Base-by-base conservation (phyloP, 176 grass and related monocot species). In the Pontederia crassipes region DNA sequence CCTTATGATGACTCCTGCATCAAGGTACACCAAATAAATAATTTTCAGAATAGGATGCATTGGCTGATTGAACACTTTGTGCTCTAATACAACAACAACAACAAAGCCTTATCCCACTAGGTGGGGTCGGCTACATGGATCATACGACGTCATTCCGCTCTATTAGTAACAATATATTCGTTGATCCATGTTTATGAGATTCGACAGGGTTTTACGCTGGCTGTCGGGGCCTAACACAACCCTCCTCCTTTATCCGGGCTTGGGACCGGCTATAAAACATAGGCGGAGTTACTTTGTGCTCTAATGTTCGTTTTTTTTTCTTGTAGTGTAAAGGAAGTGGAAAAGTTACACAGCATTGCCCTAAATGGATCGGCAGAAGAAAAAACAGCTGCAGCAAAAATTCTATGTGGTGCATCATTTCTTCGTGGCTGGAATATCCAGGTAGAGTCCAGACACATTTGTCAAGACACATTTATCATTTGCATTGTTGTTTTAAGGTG, bases 361-460 rank as follows among this genome's bases (percentile, higher is more conserved):
- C 59, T 77, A 71, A 88, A 83, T 86, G 93, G 93, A 74, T 83
- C 88, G 54, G 93, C 88, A 52, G 81, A 92, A 72, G 93, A 98
- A 88, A 92, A 82, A 64, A 76, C 84, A 65, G 78, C 80, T 66
- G 93, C 87, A 74, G 82, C 93, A 72, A 98, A 78, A 60, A 98
- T 98, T 79, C 70, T 98, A 47, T 98, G 93, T 9, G 84, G 88
- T 13, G 88, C 87, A 65, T 83, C 93, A 62, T 79, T 98, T 81
- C 61, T 82, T 52, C 56, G 68, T 81, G 93, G 93, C 20, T 98
- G 93, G 93, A 91, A 98, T 78, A 80, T 98, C 78, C 93, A 98
- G 93, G 93, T 98, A 83, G 27, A 27, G 12, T 12, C 52, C 12
- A 28, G 28, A 12, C 12, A 29, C 52, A 29, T 28, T 9, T 18